A percentile compares a stretch with the other conserved stretches of the same genome.
Conservation (phyloP, 108 stramenopile species). For the Discostella pseudostelligera region DNA sequence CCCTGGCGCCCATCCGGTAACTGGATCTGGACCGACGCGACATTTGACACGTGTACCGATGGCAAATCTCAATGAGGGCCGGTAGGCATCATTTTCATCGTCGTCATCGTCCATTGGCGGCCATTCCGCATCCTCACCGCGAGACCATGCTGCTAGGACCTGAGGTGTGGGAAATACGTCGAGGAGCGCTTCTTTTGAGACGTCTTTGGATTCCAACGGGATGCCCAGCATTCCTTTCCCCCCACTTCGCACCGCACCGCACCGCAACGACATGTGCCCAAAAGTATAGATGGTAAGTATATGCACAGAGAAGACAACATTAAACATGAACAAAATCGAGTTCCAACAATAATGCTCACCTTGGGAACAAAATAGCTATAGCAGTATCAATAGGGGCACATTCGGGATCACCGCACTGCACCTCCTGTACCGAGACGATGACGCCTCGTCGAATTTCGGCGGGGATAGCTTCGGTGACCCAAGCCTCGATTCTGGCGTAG, state of each 20-base stretch:
- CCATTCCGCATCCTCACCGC: slow-evolving; percentile 84
- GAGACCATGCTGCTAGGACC: slow-evolving; percentile 68
- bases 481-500: slow-evolving; percentile 57
- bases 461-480: slow-evolving; percentile 68
- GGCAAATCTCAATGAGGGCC: slow-evolving; percentile 71
- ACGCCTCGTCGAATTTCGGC: slow-evolving; percentile 53
- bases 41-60: slow-evolving; percentile 79
- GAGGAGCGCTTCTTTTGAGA: slow-evolving; percentile 63
- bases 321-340: neutral
- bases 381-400: slow-evolving; percentile 87
- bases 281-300: too few relatives aligned
- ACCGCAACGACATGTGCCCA: too few relatives aligned
- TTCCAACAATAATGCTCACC: slow-evolving; percentile 7
- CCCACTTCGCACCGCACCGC: slow-evolving; percentile 55
- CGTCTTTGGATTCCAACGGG: slow-evolving; percentile 75
- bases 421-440: slow-evolving; percentile 70
- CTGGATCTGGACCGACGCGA: slow-evolving; percentile 83
- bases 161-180: slow-evolving; percentile 64
- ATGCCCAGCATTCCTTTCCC: slow-evolving; percentile 76
- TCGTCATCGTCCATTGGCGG: slow-evolving; percentile 59
- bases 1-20: slow-evolving; percentile 87
- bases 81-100: slow-evolving; percentile 37
- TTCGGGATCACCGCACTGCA: slow-evolving; percentile 83
- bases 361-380: slow-evolving; percentile 69
- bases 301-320: too few relatives aligned